Conservation (phyloP, 495 filamentous ascomycete genomes). For the Aspergillus steynii region DNA sequence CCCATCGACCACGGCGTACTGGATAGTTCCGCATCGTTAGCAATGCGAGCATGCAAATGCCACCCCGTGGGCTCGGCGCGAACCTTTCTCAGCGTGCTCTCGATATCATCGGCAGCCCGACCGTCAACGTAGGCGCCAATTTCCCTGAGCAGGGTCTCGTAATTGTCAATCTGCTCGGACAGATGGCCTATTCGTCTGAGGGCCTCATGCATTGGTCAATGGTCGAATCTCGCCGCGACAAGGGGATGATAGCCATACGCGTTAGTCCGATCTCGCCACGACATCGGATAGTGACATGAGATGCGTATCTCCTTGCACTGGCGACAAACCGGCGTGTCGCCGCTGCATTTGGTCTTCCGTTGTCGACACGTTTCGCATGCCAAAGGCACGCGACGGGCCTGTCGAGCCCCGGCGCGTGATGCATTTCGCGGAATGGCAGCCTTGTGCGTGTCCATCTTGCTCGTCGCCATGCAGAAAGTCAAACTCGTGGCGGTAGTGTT, state of each 20-base stretch:
- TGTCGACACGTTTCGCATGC: conserved; percentile 11
- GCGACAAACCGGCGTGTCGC: conserved; percentile 55
- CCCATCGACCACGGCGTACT: no score
- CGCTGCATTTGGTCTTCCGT: conserved; percentile 44
- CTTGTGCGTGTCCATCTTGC: background rate
- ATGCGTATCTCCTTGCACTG: conserved; percentile 57
- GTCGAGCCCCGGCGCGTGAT: conserved; percentile 28
- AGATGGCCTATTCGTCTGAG: background rate
- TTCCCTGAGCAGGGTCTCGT: background rate
- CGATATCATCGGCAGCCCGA: background rate
- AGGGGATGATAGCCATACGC: conserved; percentile 33
- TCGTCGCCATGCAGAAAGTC: background rate
- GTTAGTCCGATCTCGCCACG: conserved; percentile 58
- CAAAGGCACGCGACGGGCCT: conserved; percentile 47
- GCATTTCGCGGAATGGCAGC: conserved; percentile 25
- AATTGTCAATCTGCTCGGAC: background rate
- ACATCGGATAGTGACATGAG: conserved; percentile 54
- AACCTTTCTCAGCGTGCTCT: background rate
- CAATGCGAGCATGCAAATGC: no score
- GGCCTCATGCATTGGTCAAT: background rate
- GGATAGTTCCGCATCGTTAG: no score
- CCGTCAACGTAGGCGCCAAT: background rate
- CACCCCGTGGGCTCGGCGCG: no score
- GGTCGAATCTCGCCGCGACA: background rate
- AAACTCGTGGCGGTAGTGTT: no score